phyloP scores from a whole-genome alignment of 78 protist species.

The Cyanophora paradoxa region DNA sequence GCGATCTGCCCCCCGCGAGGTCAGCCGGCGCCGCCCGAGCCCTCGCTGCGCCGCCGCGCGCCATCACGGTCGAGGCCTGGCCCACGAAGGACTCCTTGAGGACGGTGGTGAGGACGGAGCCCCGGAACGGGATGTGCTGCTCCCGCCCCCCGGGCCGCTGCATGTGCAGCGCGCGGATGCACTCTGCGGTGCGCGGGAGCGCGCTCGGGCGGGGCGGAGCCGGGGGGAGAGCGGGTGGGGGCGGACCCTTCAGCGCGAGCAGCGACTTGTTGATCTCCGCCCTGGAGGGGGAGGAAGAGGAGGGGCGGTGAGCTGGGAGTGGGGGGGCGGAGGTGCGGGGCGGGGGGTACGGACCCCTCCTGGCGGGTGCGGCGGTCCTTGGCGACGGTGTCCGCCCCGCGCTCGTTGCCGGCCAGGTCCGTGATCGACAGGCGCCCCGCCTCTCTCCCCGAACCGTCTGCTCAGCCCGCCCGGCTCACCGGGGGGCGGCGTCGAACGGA shows the following conservation, averaged over 20 bases:
- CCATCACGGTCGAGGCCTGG: constrained; percentile 18
- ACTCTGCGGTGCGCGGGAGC: no score
- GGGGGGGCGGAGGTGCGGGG: not conserved
- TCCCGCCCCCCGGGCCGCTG: no score
- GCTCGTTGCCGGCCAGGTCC: constrained; percentile 35
- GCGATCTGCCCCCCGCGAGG: not conserved
- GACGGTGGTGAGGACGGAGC: constrained; percentile 14
- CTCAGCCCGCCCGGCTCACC: not conserved
- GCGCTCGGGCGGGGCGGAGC: no score
- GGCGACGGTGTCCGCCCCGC: no score
- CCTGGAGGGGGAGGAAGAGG: not conserved
- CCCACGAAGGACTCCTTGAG: constrained; percentile 20
- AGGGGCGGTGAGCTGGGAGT: not conserved
- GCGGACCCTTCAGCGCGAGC: constrained; percentile 16
- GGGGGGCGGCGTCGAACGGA: not conserved
- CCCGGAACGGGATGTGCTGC: constrained; percentile 17
- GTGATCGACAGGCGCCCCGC: constrained; percentile 25
- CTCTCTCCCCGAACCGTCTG: not conserved
- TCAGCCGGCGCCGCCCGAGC: no score
- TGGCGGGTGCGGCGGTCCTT: no score
- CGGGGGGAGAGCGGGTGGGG: no score
- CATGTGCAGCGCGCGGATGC: constrained; percentile 19
- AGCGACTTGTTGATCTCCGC: constrained; percentile 23
- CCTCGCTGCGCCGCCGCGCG: no score
- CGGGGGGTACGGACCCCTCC: not conserved